Evolutionary conservation across 306 rosid species (phyloP).

Genomic region (Corylus americana): DNA sequence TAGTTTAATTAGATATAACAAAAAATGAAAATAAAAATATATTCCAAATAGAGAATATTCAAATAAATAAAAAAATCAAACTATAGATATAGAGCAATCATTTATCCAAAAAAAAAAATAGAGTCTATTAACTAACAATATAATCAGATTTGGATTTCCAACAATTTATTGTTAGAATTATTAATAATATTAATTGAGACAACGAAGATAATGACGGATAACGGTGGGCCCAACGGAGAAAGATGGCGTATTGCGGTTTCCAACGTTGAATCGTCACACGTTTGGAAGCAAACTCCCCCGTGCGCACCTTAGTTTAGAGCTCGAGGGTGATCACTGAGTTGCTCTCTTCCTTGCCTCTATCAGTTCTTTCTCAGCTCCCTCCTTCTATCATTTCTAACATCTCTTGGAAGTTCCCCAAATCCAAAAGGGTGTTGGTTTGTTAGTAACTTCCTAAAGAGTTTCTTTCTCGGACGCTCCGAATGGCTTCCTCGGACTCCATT

Average conservation of each 20-base stretch:
- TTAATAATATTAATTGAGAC: too few relatives aligned
- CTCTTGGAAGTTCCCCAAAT: neutral
- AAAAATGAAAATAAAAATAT: too few relatives aligned
- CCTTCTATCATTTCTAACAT: neutral
- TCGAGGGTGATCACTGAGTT: neutral
- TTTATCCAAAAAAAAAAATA: too few relatives aligned
- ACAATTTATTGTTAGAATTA: too few relatives aligned
- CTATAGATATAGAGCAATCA: too few relatives aligned
- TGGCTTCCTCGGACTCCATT: conserved; percentile 57
- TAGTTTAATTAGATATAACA: too few relatives aligned
- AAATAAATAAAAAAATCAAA: too few relatives aligned
- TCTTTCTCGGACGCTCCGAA: conserved; percentile 31
- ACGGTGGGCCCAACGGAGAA: neutral
- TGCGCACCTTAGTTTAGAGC: neutral
- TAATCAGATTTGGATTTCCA: too few relatives aligned
- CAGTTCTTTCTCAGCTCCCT: neutral
- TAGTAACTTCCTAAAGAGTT: neutral
- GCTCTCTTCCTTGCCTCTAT: neutral
- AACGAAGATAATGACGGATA: neutral
- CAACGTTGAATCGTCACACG: neutral
- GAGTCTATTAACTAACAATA: too few relatives aligned
- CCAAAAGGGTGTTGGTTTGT: neutral
- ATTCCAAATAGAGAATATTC: too few relatives aligned
- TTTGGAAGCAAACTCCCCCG: neutral
- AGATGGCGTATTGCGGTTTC: neutral